phyloP scores from a whole-genome alignment of 2,329 filamentous ascomycete genomes.

The Immersiporthe knoxdaviesiana region DNA sequence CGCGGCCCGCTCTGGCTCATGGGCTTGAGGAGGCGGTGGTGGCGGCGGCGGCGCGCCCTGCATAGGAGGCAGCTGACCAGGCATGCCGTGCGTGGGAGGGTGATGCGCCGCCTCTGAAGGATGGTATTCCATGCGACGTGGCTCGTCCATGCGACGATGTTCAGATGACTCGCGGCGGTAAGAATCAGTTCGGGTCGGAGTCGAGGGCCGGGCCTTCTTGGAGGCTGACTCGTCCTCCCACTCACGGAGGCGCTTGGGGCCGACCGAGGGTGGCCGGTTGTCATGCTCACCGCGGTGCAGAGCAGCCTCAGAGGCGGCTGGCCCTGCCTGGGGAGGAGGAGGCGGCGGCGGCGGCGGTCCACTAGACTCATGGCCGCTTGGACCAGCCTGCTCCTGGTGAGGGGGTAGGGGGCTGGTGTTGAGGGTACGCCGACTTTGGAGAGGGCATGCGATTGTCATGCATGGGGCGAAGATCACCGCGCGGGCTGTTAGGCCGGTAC shows the following conservation, averaged over 20 bases:
- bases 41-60: constrained; percentile 55
- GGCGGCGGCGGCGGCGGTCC: constrained; percentile 57
- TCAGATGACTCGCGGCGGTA: constrained; percentile 82
- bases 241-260: constrained; percentile 83
- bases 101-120: constrained; percentile 93
- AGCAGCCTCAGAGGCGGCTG: constrained; percentile 63
- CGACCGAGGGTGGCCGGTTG: constrained; percentile 76
- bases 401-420: constrained; percentile 75
- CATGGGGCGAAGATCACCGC: constrained; percentile 72
- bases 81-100: constrained; percentile 64
- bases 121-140: constrained; percentile 74
- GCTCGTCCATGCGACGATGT: constrained; percentile 66
- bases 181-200: constrained; percentile 66
- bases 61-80: constrained; percentile 65
- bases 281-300: constrained; percentile 55
- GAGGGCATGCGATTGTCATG: constrained; percentile 86
- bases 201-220: constrained; percentile 84
- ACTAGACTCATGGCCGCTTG: constrained; percentile 71
- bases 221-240: constrained; percentile 83
- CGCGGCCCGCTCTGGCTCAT: constrained; percentile 81
- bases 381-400: constrained; percentile 66
- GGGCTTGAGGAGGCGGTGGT: constrained; percentile 44
- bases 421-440: constrained; percentile 83
- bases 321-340: constrained; percentile 60
- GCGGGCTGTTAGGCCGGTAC: constrained; percentile 76